Conservation (phyloP, 2,329 filamentous ascomycete species). For the Myriangium duriaei region DNA sequence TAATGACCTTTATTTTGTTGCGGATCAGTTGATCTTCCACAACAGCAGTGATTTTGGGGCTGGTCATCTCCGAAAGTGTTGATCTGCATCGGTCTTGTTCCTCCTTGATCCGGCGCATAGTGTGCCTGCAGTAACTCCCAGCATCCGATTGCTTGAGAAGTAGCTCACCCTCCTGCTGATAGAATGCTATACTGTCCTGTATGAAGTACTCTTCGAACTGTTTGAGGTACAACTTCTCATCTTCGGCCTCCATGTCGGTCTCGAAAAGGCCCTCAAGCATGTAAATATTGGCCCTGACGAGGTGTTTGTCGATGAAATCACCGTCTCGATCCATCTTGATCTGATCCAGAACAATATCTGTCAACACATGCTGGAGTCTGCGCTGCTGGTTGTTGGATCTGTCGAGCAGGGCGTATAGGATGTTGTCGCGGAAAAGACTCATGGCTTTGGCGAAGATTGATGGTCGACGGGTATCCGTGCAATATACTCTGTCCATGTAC, state of each 20-base stretch:
- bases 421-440: constrained; percentile 74
- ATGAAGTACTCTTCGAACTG: constrained; percentile 74
- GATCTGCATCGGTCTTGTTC: constrained; percentile 74
- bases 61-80: constrained; percentile 61
- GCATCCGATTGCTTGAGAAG: constrained; percentile 70
- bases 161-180: constrained; percentile 59
- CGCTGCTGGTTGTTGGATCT: constrained; percentile 29
- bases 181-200: constrained; percentile 58
- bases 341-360: constrained; percentile 75
- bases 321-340: constrained; percentile 86
- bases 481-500: constrained; percentile 88
- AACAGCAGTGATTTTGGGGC: constrained; percentile 59
- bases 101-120: constrained; percentile 61
- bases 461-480: constrained; percentile 56
- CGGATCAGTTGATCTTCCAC: constrained; percentile 72
- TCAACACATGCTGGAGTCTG: constrained; percentile 61
- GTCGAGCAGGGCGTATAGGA: constrained; percentile 52
- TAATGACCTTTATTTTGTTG: constrained; percentile 65
- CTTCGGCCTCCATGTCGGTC: constrained; percentile 61
- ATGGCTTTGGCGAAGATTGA: constrained; percentile 79
- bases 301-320: constrained; percentile 70
- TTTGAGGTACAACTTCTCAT: constrained; percentile 70
- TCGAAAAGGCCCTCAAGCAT: constrained; percentile 89
- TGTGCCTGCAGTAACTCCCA: constrained; percentile 66
- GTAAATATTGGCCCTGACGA: constrained; percentile 70